Conservation (phyloP, 768 basidiomycete species). For the Rhodotorula paludigena region DNA sequence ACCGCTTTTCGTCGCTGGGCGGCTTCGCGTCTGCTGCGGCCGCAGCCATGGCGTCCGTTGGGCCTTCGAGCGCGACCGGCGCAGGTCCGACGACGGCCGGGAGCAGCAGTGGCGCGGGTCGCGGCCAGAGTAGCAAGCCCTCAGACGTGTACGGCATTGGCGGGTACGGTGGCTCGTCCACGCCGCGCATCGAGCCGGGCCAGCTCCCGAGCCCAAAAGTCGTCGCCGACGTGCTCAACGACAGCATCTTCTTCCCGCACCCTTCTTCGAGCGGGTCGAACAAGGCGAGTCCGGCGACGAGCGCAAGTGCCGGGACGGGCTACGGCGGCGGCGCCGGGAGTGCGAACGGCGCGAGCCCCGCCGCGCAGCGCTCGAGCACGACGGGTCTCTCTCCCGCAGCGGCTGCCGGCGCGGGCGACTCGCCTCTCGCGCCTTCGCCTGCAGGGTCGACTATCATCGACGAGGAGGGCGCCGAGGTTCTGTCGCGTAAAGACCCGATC, state of each 20-base stretch:
- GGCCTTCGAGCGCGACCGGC: neutral
- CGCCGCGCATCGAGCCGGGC: conserved; percentile 2
- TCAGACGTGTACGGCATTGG: conserved; percentile 20
- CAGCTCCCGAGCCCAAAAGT: conserved; percentile 28
- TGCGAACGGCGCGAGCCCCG: no score
- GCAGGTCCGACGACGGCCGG: neutral
- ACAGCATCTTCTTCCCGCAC: conserved; percentile 13
- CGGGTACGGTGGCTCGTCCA: conserved; percentile 27
- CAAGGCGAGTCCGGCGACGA: neutral
- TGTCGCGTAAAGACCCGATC: conserved; percentile 66
- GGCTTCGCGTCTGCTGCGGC: conserved; percentile 37
- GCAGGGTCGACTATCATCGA: conserved; percentile 31
- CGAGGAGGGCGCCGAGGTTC: conserved; percentile 31
- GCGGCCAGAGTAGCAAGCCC: neutral
- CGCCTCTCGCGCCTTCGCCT: conserved; percentile 8
- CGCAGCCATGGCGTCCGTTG: conserved; percentile 35
- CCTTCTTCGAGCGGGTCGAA: neutral
- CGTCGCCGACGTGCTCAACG: conserved; percentile 27
- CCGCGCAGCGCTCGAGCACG: neutral
- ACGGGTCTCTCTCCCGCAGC: neutral
- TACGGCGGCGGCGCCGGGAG: neutral
- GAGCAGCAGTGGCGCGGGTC: neutral
- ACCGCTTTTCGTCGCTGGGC: conserved; percentile 30
- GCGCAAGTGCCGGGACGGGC: neutral
- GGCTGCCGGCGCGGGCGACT: neutral